Evolutionary conservation across 208 protist genomes (phyloP).

Genomic region (Acanthamoeba quina): DNA sequence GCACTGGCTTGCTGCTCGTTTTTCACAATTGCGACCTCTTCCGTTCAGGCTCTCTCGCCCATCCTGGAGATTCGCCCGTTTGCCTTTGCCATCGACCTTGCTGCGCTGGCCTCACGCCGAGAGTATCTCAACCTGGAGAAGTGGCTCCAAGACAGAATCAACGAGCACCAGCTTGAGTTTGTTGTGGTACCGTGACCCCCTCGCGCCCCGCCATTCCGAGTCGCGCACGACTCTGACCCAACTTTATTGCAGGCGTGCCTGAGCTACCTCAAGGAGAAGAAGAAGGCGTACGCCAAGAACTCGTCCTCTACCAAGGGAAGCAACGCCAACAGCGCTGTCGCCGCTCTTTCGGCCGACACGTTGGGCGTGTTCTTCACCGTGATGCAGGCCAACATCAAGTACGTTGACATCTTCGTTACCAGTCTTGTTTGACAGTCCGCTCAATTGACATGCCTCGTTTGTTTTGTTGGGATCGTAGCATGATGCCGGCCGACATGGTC

Average conservation of each 20-base stretch:
- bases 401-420: not conserved
- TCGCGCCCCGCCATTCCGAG: not conserved
- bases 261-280: constrained; percentile 76
- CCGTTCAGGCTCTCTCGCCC: constrained; percentile 72
- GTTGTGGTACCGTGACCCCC: not conserved
- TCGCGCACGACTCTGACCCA: not conserved
- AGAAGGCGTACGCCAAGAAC: constrained; percentile 45
- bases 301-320: not conserved
- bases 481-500: constrained; percentile 63
- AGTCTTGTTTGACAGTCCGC: not conserved
- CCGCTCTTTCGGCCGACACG: constrained; percentile 55
- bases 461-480: not conserved
- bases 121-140: constrained; percentile 89
- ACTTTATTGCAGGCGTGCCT: constrained; percentile 63
- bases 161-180: constrained; percentile 63
- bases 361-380: constrained; percentile 71
- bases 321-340: not conserved
- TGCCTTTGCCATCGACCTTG: constrained; percentile 89
- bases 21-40: not conserved
- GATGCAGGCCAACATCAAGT: constrained; percentile 72
- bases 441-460: not conserved
- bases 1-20: not conserved
- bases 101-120: constrained; percentile 83
- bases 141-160: constrained; percentile 84
- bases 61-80: constrained; percentile 83